Conservation (phyloP, 2,329 filamentous ascomycete species). For the Microcyclospora tardicrescens region DNA sequence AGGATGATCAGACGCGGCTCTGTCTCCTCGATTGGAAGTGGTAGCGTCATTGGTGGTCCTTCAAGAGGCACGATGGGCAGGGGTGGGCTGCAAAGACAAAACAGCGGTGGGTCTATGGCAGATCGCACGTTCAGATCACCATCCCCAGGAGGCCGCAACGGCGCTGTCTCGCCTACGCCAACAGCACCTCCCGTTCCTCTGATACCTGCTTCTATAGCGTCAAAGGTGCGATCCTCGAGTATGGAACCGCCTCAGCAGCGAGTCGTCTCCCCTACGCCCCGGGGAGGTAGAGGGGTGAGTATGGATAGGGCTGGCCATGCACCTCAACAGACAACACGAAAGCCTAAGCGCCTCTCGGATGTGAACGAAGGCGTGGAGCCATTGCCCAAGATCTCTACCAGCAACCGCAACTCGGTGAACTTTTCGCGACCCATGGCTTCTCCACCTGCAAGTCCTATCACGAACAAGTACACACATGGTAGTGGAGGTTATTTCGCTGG, state of each 20-base stretch:
- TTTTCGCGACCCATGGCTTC: slow-evolving; percentile 43
- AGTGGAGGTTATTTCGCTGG: slow-evolving; percentile 46
- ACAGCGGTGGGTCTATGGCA: slow-evolving; percentile 71
- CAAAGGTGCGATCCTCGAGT: slow-evolving; percentile 33
- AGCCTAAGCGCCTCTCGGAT: slow-evolving; percentile 26
- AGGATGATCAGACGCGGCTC: slow-evolving; percentile 66
- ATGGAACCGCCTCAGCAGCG: slow-evolving; percentile 37
- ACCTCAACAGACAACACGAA: slow-evolving; percentile 7
- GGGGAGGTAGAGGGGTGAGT: slow-evolving; percentile 24
- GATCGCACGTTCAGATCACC: slow-evolving; percentile 76
- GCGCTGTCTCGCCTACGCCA: slow-evolving; percentile 13
- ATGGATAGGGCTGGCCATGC: slow-evolving; percentile 15
- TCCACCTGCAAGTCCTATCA: slow-evolving; percentile 17
- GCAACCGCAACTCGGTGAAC: slow-evolving; percentile 32
- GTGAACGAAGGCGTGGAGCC: slow-evolving; percentile 26
- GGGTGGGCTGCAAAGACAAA: slow-evolving; percentile 45
- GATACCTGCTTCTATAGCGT: slow-evolving; percentile 29
- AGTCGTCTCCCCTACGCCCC: slow-evolving; percentile 30
- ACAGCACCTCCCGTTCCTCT: slow-evolving; percentile 47
- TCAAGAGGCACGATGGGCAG: slow-evolving; percentile 22
- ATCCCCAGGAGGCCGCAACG: slow-evolving; percentile 41
- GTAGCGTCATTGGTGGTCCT: slow-evolving; percentile 20
- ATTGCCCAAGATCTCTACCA: slow-evolving; percentile 21
- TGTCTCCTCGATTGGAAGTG: slow-evolving; percentile 50
- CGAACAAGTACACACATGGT: slow-evolving; percentile 15